Evolutionary conservation across 2,329 filamentous ascomycete genomes (phyloP), one percentile per base, ranked within the genome.

Genomic region (Cadophora luteo-olivacea): DNA sequence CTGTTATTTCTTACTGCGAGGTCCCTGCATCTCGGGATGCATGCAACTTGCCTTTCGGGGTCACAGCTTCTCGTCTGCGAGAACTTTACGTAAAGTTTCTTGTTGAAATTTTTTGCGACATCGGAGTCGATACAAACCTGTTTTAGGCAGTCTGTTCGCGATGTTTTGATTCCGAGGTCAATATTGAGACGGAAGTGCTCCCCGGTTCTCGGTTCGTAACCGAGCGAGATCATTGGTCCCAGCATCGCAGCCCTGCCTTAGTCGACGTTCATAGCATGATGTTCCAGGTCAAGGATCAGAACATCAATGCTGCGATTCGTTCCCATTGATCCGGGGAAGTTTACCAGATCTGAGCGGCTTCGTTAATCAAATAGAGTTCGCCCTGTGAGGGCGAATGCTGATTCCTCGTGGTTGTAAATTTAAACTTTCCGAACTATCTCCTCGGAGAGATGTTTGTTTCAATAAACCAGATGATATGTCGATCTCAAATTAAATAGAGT

Each of bases 11-110:
- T 25, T 45, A 29, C 5, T 60, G 36, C 36, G 22, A 45, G n/a
- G 57, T 45, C 57, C 36, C 57, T 60, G 57, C 57, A 60, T 60
- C 14, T 25, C 32, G 52, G 32, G 19, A 11, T n/a, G n/a, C n/a
- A 19, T 57, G 32, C 19, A 24, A 38, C 55, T 58, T 57, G 19
- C 32, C 33, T 58, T 32, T 58, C 3, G 36, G 57, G 24, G 25
- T 25, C 36, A 60, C 33, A 25, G 22, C 33, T 22, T 41, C 22
- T 24, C 22, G n/a, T 36, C 57, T 11, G 55, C 33, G 36, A 41
- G 22, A 45, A 12, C 4, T 45, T 29, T 45, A 38, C 36, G 36
- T 25, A 41, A 6, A 38, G 12, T 41, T 25, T n/a, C 4, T 25
- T 45, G n/a, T 22, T 22, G 22, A 29, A 29, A 29, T 7, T 19